phyloP scores from a whole-genome alignment of 306 rosid genomes.

The Fragaria nilgerrensis region DNA sequence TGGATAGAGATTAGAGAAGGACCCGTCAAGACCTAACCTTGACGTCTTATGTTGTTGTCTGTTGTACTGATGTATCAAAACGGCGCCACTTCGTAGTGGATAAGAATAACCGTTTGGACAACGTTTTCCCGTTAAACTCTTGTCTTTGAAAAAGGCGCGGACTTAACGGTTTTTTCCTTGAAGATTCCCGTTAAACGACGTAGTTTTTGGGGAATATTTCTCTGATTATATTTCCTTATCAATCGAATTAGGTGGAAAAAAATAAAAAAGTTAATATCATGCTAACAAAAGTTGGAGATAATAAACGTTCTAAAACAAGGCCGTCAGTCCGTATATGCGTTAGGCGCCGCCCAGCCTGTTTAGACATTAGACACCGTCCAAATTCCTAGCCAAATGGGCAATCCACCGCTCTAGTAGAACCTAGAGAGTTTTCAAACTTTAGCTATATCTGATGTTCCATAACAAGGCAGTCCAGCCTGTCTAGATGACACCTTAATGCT shows the following conservation, averaged over 20 bases:
- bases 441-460: too few relatives aligned
- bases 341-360: too few relatives aligned
- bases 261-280: background rate
- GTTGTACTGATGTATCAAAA: background rate
- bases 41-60: background rate
- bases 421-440: too few relatives aligned
- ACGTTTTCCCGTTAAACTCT: background rate
- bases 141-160: background rate
- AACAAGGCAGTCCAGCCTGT: too few relatives aligned
- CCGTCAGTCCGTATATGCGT: too few relatives aligned
- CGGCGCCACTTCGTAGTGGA: slow-evolving; percentile 4
- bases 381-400: too few relatives aligned
- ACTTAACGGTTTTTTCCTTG: background rate
- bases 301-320: too few relatives aligned
- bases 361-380: too few relatives aligned
- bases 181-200: background rate
- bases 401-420: too few relatives aligned
- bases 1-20: slow-evolving; percentile 8
- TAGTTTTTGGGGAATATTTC: background rate
- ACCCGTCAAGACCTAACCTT: slow-evolving; percentile 1
- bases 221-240: background rate
- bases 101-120: background rate
- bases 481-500: too few relatives aligned
- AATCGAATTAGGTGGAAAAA: background rate
- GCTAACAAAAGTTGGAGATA: background rate